Conservation (phyloP, 202 grass and related monocot species). For the Elaeis oleifera region DNA sequence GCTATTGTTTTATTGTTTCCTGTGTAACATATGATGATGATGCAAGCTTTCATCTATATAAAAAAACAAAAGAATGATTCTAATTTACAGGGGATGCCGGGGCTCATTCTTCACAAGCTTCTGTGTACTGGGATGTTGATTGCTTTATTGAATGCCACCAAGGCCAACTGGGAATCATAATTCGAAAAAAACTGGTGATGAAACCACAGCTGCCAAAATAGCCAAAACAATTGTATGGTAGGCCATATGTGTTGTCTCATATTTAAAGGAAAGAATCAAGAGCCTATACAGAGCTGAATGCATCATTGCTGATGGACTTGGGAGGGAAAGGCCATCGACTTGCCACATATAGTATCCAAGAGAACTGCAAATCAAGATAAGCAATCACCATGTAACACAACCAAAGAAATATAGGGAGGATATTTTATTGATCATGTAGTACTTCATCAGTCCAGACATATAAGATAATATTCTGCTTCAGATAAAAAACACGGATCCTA, state of each 20-base stretch:
- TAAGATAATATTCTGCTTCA: neutral
- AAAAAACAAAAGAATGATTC: neutral
- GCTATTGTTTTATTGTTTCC: neutral
- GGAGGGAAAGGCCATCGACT: neutral
- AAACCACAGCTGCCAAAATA: neutral
- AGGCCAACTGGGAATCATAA: neutral
- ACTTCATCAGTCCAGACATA: neutral
- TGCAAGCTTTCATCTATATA: neutral
- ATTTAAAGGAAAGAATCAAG: neutral
- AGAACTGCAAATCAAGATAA: slow-evolving; percentile 2
- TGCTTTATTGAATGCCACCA: neutral
- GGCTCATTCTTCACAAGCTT: neutral
- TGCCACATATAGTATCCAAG: neutral
- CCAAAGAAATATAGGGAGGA: neutral
- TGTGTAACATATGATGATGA: neutral
- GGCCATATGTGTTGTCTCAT: neutral
- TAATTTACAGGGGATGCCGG: neutral
- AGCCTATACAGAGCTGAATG: neutral
- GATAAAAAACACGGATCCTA: neutral
- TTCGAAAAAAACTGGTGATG: neutral
- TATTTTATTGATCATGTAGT: no score
- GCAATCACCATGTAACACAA: neutral
- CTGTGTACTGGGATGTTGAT: neutral
- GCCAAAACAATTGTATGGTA: slow-evolving; percentile 1
- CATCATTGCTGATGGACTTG: neutral